Conservation (phyloP, 257 asterid species). For the Thymus mandschuricus region DNA sequence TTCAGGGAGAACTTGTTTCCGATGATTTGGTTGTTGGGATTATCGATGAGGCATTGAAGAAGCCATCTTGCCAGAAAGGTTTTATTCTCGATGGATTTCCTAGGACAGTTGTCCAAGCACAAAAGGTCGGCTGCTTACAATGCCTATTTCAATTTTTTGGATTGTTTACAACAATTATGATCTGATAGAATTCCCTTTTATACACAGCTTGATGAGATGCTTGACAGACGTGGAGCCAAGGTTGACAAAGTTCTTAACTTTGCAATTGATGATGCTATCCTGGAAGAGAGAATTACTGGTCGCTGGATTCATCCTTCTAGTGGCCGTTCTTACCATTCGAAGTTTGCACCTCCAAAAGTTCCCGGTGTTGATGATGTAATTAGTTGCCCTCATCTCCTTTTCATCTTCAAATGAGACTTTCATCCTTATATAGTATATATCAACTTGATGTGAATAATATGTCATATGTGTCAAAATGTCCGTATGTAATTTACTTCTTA, state of each 20-base stretch:
- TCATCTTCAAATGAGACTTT: background rate
- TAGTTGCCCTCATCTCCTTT: conserved; percentile 12
- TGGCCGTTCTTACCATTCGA: conserved; percentile 84
- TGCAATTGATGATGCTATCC: conserved; percentile 90
- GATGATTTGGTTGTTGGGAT: conserved; percentile 95
- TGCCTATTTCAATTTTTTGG: background rate
- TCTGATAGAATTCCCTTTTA: conserved; percentile 25
- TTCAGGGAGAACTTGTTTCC: conserved; percentile 92
- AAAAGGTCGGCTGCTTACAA: conserved; percentile 58
- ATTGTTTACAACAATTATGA: background rate
- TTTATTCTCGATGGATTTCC: conserved; percentile 99
- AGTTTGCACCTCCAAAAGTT: conserved; percentile 83
- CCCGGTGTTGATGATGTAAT: conserved; percentile 87
- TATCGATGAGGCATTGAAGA: conserved; percentile 89
- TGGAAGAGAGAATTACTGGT: conserved; percentile 95
- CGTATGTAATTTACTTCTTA: conserved; percentile 9
- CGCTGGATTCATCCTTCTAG: conserved; percentile 99
- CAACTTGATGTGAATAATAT: background rate
- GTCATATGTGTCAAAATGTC: background rate
- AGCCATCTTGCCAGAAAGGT: conserved; percentile 92
- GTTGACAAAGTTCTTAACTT: conserved; percentile 92
- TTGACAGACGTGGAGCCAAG: conserved; percentile 74
- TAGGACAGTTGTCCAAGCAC: conserved; percentile 90
- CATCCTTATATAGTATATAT: background rate
- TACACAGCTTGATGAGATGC: conserved; percentile 94